Base-by-base conservation (phyloP, 208 protist species). In the Blastocrithidia nonstop region DNA sequence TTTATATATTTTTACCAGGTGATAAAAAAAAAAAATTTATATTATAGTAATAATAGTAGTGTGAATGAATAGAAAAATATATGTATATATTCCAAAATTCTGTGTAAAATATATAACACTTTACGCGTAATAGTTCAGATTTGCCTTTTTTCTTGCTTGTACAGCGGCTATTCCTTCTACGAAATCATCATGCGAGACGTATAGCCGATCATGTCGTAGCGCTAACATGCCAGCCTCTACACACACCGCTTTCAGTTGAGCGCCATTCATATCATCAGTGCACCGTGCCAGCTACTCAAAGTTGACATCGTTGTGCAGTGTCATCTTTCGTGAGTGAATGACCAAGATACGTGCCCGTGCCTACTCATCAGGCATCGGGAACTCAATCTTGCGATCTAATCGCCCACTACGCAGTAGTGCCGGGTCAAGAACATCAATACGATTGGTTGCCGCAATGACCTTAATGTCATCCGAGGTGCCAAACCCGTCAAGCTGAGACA, bases 151-250 rank as follows among this genome's bases (percentile, higher is more conserved):
- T 65, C 99, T 98, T 3, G 97, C 90, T 69, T 98, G 93, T 17
- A 99, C 98, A 17, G 96, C 88, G n/a, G 72, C 69, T 6, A 95
- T 70, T 49, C 96, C 98, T 61, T 99, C 98, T 44, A 99, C 91
- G 55, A 99, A 99, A 62, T 99, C 98, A 62, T 99, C 95, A 61
- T 99, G 98, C 13, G 52, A 50, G 26, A 96, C 68, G 39, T 91
- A 84, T 13, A 71, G 40, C 20, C 72, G 73, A 45, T 95, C 90
- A 50, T 86, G 74, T 77, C 98, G 73, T 42, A 99, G 77, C 3
- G 98, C 98, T 45, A 99, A 75, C 98, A 99, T 99, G 36, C 98
- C 98, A 13, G 98, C 89, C 77, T 99, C 98, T 20, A 99, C 97
- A 78, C 97, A 99, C 27, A 99, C 96, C 11, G 98, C 98, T 79